Evolutionary conservation across 2,329 filamentous ascomycete species (phyloP), one percentile per base, ranked within the genome.

Genomic region (Xylariales sp.): DNA sequence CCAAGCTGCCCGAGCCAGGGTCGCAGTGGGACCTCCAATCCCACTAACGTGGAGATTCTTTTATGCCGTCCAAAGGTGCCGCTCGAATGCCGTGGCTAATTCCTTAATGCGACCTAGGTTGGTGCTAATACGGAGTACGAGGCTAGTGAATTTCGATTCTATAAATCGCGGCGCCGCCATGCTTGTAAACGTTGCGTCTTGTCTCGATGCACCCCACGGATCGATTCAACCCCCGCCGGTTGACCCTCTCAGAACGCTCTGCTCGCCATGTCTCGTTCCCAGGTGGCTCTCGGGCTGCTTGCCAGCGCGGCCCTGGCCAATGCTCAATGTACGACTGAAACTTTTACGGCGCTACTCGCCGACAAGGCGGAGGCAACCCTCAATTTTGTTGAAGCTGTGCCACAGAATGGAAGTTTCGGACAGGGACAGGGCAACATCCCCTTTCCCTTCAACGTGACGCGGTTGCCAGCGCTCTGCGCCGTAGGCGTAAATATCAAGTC

Each of bases 401-500:
- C 75, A 9, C 62, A 57, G 48, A 74, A 75, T 18, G 75, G 71
- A 12, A 74, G 71, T 58, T 78, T 77, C 34, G 74, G 75, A 4
- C 64, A 72, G 36, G 70, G 66, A 9, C 56, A 61, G 9, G 43
- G 56, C 4, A 63, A 75, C 28, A 41, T 73, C 39, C 62, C 72
- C 9, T 75, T 74, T 46, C 73, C 76, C 2, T 14, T 5, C 0
- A 75, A 75, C 52, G 74, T 72, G 39, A 78, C 75, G 2, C 64
- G 67, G 16, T 53, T 78, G n/a, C 74, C 75, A 1, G 73, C 76
- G 4, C 68, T 78, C 18, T 78, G 76, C 46, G 74, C 75, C 5
- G 73, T 77, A n/a, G 62, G 67, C 4, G 69, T 78, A 64, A 77
- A 77, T 30, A 72, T 78, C 49, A 75, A 75, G 69, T 75, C 75